phyloP scores from a whole-genome alignment of 2,329 filamentous ascomycete species.

The Colletotrichum tofieldiae region DNA sequence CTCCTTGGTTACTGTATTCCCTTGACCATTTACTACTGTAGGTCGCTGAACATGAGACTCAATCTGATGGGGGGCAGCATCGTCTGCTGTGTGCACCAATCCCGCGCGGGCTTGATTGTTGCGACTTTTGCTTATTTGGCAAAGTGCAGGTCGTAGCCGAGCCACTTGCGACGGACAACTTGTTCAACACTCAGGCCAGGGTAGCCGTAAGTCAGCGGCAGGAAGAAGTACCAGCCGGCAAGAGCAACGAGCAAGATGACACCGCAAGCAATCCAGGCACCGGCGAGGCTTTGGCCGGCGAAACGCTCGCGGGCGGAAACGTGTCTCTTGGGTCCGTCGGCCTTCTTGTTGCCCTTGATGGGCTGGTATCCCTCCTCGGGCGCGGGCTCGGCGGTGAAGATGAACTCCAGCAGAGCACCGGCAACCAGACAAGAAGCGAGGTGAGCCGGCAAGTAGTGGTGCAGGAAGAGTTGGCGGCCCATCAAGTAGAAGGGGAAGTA shows the following conservation, averaged over 20 bases:
- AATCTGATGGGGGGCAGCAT: constrained; percentile 23
- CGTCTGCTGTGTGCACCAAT: constrained; percentile 15
- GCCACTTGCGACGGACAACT: constrained; percentile 91
- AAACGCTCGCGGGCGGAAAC: constrained; percentile 87
- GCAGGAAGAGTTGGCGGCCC: constrained; percentile 97
- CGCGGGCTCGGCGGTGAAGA: constrained; percentile 90
- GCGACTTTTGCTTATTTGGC: constrained; percentile 81
- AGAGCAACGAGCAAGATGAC: constrained; percentile 79
- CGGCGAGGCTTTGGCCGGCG: constrained; percentile 81
- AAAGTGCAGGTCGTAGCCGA: constrained; percentile 98
- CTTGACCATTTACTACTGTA: constrained; percentile 1
- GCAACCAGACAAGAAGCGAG: constrained; percentile 92
- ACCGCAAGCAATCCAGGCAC: constrained; percentile 83
- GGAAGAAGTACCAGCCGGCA: constrained; percentile 92
- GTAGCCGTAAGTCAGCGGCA: constrained; percentile 95
- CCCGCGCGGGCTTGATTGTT: not conserved
- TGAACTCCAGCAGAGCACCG: constrained; percentile 92
- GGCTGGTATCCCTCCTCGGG: constrained; percentile 68
- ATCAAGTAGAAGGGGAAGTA: constrained; percentile 99
- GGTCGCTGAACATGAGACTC: constrained; percentile 15
- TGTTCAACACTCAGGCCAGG: constrained; percentile 86
- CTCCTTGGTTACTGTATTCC: constrained; percentile 30
- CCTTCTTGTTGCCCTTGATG: constrained; percentile 63
- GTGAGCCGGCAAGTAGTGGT: constrained; percentile 97
- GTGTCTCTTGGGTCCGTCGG: constrained; percentile 68